Evolutionary conservation across 73 alveolate species (phyloP), one percentile per base, ranked within the genome.

Genomic region (Uronychia binucleata): DNA sequence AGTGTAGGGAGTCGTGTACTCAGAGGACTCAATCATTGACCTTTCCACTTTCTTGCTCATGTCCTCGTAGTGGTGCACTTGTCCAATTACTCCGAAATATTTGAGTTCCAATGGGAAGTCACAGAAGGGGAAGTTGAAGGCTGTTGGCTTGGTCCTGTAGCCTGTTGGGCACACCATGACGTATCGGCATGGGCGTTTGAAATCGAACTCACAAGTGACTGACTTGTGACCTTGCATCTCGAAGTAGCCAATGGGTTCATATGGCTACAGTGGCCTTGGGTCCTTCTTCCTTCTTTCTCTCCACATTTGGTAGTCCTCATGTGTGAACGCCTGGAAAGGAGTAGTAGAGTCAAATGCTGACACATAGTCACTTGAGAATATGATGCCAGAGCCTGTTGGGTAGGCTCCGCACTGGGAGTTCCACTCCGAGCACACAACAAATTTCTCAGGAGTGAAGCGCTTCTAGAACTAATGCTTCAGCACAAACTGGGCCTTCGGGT

Each of bases 181-280:
- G 74, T 79, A 92, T 80, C 34, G 77, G 79, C 92, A 84, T 19
- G 88, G 86, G 60, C 93, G 32, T 8, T 84, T 33, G 57, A 75
- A 60, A 19, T 84, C 93, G 13, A 80, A 32, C 46, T 85, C 78
- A 27, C 83, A 82, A 19, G 77, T 31, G 0, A 77, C 80, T 58
- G 35, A 60, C 25, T 57, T 31, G 0, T 85, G 81, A 30, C 59
- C 81, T 28, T 78, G 92, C 34, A 92, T 81, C 80, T 92, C 97
- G 77, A 92, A 92, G 87, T 85, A 92, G 19, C 93, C 94, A 0
- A 89, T 94, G 67, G 97, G 97, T 80, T 92, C 95, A 57, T 80
- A 77, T 5, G 90, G 88, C 59, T 80, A 77, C 0, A 90, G 67
- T 31, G 95, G 95, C 0, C 75, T 34, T 26, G 92, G 89, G 57